Evolutionary conservation across 2,329 filamentous ascomycete species (phyloP).

Genomic region (Fusarium siculi): DNA sequence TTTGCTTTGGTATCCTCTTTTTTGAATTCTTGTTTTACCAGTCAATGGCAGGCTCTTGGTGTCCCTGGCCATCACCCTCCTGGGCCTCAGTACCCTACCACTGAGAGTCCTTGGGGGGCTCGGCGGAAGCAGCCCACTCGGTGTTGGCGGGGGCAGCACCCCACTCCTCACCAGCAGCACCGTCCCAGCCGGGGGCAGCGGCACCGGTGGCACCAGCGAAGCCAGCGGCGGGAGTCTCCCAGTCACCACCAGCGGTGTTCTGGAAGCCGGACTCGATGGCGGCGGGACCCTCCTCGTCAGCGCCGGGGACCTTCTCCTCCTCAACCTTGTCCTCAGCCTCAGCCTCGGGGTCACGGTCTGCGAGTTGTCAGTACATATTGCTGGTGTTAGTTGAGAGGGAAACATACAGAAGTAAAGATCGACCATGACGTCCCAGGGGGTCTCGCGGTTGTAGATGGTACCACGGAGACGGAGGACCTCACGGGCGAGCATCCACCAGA

Average conservation of each 20-base stretch:
- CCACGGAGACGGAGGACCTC: conserved; percentile 99
- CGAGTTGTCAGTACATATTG: conserved; percentile 23
- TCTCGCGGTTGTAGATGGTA: conserved; percentile 94
- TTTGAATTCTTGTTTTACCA: conserved; percentile 35
- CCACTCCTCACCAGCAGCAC: conserved; percentile 71
- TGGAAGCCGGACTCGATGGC: conserved; percentile 84
- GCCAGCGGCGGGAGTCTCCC: conserved; percentile 82
- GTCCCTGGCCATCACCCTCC: conserved; percentile 9
- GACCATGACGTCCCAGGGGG: conserved; percentile 98
- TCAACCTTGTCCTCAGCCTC: conserved; percentile 98
- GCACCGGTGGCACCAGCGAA: conserved; percentile 70
- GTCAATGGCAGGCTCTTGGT: not conserved
- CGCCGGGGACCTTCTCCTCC: conserved; percentile 89
- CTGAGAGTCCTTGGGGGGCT: conserved; percentile 65
- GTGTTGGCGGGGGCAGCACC: conserved; percentile 70
- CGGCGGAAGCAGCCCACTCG: conserved; percentile 74
- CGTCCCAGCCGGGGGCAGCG: conserved; percentile 63
- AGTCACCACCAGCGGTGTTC: conserved; percentile 72
- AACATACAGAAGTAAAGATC: conserved; percentile 97
- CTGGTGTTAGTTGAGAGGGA: not conserved
- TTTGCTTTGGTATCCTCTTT: conserved; percentile 33
- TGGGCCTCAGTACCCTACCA: conserved; percentile 56
- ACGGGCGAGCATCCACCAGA: conserved; percentile 99
- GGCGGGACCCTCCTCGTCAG: conserved; percentile 83
- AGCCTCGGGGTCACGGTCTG: conserved; percentile 97